Evolutionary conservation across 306 rosid genomes (phyloP).

Genomic region (Prunus davidiana): DNA sequence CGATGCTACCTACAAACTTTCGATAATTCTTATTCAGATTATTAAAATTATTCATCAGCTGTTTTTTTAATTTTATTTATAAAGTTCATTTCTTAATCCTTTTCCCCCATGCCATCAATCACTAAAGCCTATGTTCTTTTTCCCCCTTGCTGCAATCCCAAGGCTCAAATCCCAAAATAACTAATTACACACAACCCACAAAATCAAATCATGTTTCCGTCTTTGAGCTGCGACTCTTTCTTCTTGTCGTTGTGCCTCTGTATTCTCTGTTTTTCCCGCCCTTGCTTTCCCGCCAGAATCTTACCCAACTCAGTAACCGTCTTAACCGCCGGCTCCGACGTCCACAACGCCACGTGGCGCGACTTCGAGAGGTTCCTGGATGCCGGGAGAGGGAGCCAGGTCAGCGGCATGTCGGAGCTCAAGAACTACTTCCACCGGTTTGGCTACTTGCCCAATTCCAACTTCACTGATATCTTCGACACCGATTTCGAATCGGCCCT

Average conservation of each 20-base stretch:
- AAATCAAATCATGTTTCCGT: constrained; percentile 43
- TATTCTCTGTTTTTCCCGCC: constrained; percentile 41
- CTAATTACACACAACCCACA: constrained; percentile 7
- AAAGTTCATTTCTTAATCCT: not conserved
- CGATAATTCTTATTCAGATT: constrained; percentile 4
- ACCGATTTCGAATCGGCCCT: constrained; percentile 59
- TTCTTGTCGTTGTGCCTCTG: constrained; percentile 24
- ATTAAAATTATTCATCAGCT: constrained; percentile 13
- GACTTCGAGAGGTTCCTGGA: constrained; percentile 59
- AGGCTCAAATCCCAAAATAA: constrained; percentile 27
- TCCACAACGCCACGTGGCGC: constrained; percentile 63
- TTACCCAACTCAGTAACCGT: constrained; percentile 42
- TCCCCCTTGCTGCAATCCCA: not conserved
- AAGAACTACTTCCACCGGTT: constrained; percentile 76
- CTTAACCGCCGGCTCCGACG: constrained; percentile 23
- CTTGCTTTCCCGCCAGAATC: constrained; percentile 64
- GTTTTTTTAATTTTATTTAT: not conserved
- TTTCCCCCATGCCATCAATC: not conserved
- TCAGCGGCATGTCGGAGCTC: constrained; percentile 72
- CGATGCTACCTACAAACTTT: constrained; percentile 21
- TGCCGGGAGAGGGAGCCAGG: constrained; percentile 63
- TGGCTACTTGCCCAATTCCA: constrained; percentile 62
- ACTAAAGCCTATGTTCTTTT: not conserved
- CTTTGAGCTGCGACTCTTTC: constrained; percentile 31
- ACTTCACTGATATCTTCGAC: constrained; percentile 69